Percentiles rank a stretch among this genome's conserved stretches.
These are phyloP conservation scores for Vanrija humicola DNA, from an alignment of 1,284 basidiomycete genomes.

Conservation along the genomic window DNA sequence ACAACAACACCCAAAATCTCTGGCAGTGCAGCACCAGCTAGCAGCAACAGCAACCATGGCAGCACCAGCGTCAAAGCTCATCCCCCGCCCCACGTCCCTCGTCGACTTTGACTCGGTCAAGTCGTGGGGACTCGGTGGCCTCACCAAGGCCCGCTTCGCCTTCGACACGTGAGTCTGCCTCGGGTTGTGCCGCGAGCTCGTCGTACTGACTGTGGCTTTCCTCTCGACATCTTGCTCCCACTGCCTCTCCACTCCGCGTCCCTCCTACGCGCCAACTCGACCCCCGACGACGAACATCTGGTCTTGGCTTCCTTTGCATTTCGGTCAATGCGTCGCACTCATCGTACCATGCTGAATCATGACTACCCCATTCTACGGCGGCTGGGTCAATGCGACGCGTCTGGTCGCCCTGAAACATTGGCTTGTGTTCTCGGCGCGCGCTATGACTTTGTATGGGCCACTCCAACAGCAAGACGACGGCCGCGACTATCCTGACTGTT, in stretches of 20 bases:
- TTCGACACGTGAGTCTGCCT: conserved; percentile 34
- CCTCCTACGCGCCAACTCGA: too few relatives aligned
- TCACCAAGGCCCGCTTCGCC: conserved; percentile 35
- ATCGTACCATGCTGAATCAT: neutral
- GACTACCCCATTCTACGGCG: neutral
- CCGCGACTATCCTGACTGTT: conserved; percentile 42
- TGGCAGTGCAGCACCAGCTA: neutral
- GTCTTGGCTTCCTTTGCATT: too few relatives aligned
- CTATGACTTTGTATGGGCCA: neutral
- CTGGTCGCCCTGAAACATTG: neutral
- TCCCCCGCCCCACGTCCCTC: conserved; percentile 38
- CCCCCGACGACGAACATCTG: too few relatives aligned
- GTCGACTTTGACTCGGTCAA: conserved; percentile 33
- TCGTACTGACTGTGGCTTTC: too few relatives aligned
- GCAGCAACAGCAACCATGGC: conserved; percentile 5
- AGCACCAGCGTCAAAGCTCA: conserved; percentile 31
- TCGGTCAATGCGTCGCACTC: neutral
- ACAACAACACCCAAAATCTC: too few relatives aligned
- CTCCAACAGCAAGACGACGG: conserved; percentile 38
- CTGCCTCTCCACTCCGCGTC: too few relatives aligned
- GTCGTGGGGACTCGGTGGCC: conserved; percentile 42
- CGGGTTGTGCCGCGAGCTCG: too few relatives aligned
- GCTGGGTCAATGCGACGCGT: neutral
- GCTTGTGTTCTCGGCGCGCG: neutral
- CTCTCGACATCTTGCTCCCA: too few relatives aligned